Conservation (phyloP, 2,329 filamentous ascomycete species). For the Talaromyces rugulosus region DNA sequence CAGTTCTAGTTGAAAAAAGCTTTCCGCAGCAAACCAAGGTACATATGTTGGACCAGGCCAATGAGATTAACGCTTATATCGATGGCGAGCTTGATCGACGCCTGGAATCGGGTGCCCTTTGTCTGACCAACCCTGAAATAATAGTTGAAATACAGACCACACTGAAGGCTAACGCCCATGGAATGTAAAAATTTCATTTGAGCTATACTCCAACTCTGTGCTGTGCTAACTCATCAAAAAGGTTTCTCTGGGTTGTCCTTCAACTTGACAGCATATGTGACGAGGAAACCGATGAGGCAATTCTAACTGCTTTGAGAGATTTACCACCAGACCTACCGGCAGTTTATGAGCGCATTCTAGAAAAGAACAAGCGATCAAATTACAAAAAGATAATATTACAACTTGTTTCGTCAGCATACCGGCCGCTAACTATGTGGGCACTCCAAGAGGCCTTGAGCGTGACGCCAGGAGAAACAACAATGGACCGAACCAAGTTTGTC, state of each 20-base stretch:
- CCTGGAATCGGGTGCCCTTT: background rate
- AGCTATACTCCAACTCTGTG: background rate
- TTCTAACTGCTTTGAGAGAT: background rate
- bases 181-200: background rate
- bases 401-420: background rate
- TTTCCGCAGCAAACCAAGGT: background rate
- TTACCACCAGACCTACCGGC: conserved; percentile 1
- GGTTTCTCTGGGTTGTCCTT: conserved; percentile 5
- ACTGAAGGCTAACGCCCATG: background rate
- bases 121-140: background rate
- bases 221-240: background rate
- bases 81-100: background rate
- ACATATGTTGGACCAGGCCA: background rate
- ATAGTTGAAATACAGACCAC: background rate
- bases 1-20: background rate
- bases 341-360: background rate
- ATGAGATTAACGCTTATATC: conserved; percentile 1
- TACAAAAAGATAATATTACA: background rate
- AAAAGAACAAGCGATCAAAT: background rate
- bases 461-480: background rate
- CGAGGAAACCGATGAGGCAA: conserved; percentile 1
- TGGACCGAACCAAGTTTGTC: background rate
- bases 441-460: background rate
- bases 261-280: conserved; percentile 3
- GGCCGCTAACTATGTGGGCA: background rate